These are phyloP conservation scores for Paxillus rubicundulus DNA, from an alignment of 768 basidiomycete genomes.

Conservation along the genomic window DNA sequence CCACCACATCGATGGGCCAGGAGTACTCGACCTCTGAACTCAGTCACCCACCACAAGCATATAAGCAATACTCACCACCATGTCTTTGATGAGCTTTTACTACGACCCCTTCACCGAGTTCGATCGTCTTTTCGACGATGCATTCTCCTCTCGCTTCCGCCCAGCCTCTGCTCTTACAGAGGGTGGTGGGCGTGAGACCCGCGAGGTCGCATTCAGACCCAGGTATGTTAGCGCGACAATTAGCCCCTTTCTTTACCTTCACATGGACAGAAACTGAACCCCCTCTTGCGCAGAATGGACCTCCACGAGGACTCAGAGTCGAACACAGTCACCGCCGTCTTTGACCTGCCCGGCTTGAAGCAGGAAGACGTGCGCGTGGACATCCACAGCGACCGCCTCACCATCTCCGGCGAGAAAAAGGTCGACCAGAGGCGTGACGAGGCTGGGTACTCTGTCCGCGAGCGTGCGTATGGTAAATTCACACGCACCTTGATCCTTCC, in stretches of 20 bases:
- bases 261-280: background rate
- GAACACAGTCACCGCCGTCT: conserved; percentile 51
- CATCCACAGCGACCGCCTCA: conserved; percentile 47
- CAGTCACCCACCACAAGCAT: background rate
- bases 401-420: conserved; percentile 48
- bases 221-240: conserved; percentile 21
- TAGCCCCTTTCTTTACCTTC: background rate
- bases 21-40: background rate
- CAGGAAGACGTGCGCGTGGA: conserved; percentile 54
- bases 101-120: conserved; percentile 43
- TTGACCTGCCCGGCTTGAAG: conserved; percentile 56
- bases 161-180: conserved; percentile 10
- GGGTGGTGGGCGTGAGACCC: conserved; percentile 9
- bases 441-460: conserved; percentile 36
- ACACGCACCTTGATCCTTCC: conserved; percentile 48
- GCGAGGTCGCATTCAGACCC: conserved; percentile 24
- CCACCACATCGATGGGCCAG: background rate
- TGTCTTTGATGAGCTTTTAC: conserved; percentile 27
- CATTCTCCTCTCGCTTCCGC: conserved; percentile 28
- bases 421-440: conserved; percentile 33
- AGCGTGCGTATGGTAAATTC: conserved; percentile 49
- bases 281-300: conserved; percentile 44
- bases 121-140: conserved; percentile 45
- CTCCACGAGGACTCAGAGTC: conserved; percentile 47
- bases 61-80: background rate